Base-by-base conservation (phyloP, 1,284 basidiomycete genomes). In the Cystobasidium slooffiae region DNA sequence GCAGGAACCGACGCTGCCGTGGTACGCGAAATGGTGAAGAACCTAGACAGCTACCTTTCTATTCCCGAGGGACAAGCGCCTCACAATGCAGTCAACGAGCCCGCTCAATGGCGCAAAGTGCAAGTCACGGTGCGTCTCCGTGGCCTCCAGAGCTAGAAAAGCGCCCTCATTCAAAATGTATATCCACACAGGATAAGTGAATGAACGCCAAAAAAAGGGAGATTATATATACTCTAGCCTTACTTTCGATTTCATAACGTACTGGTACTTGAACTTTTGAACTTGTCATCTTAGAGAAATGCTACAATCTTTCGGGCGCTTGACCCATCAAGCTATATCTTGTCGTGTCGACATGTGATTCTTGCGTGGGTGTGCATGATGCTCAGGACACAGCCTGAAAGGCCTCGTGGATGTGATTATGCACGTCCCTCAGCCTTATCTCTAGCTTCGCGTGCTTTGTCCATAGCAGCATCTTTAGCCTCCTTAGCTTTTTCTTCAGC, bases 401-500 rank as follows among this genome's bases (percentile, higher is more conserved):
- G 39, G 2, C 22, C 18, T 56, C 53, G 52, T 53, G 52, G 7
- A 20, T 22, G 39, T 9, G 22, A 3, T 47, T 59, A 73, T 22
- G 51, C 62, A 44, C 76, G 68, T 24, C 49, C 73, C 51, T 74
- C 74, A 49, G 66, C 69, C 68, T 76, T 63, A 58, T 76, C 59
- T 56, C 72, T 62, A n/a, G 67, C 61, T 39, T 69, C 72, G 14
- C 51, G 51, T 56, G 72, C 74, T 55, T 74, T 66, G 62, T 75
- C 58, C 31, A 43, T 51, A 6, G 59, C 53, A 16, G 58, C 63
- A 16, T 56, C 67, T 64, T 77, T 67, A 16, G 67, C 77, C 20
- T 62, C 52, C 63, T 78, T 72, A 37, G 67, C 63, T 43, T 76
- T 76, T 52, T 79, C 78, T 63, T 78, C 78, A 56, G 70, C 52